Evolutionary conservation across 371 early-diverging fungal genomes (phyloP), one percentile per base, ranked within the genome.

Genomic region (Mortierella sp.): DNA sequence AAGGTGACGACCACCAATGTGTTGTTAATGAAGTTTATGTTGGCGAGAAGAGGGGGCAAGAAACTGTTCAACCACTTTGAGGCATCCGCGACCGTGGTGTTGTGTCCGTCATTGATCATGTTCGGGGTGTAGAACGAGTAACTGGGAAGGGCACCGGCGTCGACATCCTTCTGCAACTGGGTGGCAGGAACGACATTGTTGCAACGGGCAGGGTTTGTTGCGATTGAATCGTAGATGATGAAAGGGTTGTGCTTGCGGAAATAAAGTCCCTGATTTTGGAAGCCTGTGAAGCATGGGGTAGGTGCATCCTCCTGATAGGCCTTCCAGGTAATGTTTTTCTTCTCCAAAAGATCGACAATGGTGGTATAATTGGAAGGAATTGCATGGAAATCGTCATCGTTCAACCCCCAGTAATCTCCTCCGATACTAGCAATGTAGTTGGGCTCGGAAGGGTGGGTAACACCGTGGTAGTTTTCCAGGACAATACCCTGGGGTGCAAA

Each of bases 301-400:
- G 64, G 79, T 32, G 56, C 49, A 80, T 84, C 78, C 71, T 92
- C 89, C 64, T 85, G 83, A 62, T 90, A 92, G 12, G 83, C 63
- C 64, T 83, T 89, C 92, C 92, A 92, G 27, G 85, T 72, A 27
- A 90, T 65, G 1, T 81, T 79, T 66, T 84, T 87, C 17, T 80
- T 67, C 58, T 90, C 90, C 42, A 92, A 69, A 5, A 89, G 78
- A 67, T 90, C 91, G n/a, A 86, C 89, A 37, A 90, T 68, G 50
- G 46, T 84, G 17, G 50, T 67, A 47, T 60, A 41, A 58, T 60
- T 76, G 23, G 60, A 49, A 3, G 82, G 64, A 50, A 79, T 66
- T 60, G 82, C 55, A 30, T 83, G 79, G 34, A 69, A 67, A 26
- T 70, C 71, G 19, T 76, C 75, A 47, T 87, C 82, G 14, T 78